Evolutionary conservation across 371 early-diverging fungal species (phyloP), one percentile per base, ranked within the genome.

Genomic region (Actinomortierella wolfii): DNA sequence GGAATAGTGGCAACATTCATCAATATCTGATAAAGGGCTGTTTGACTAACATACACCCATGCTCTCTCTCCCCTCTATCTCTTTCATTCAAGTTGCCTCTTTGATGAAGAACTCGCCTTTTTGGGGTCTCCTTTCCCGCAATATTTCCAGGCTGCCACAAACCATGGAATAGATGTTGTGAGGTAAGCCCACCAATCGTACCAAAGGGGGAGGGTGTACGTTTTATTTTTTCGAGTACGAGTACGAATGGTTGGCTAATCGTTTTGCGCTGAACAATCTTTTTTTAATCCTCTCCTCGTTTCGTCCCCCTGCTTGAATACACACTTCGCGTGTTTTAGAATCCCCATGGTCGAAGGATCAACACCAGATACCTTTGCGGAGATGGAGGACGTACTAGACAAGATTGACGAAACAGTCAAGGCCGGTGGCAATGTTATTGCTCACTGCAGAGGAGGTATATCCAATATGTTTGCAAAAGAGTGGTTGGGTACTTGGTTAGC

Each of bases 401-500:
- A 66, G 57, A 83, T 91, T 40, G 85, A 87, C 51, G 63, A 56
- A 17, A 77, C 76, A 18, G 78, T 86, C 44, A 51, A 66, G 25
- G 59, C 70, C 17, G 90, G 90, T 15, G 70, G 79, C 26, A 85
- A 85, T 63, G 86, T 92, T 0, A 71, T 93, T 50, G 82, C 84
- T 4, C 93, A 93, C 62, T 93, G 93, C 59, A 79, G 92, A 57
- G 93, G 92, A 61, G 93, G 92, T 88, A 78, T 46, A 51, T 40
- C 13, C 20, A 2, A 48, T 8, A 15, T 18, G 11, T 40, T 21
- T 21, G 14, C 23, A 2, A 29, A 24, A 39, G 41, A 46, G n/a
- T 51, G 20, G 1, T 43, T 28, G n/a, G 18, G 11, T 18, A 26
- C 20, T 1, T 15, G 20, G 43, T 24, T 23, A 51, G 18, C 21